Conservation (phyloP, 306 rosid genomes). For the Medicago truncatula region MtrunA17r5.0-ANR NC_053049.1:47643001-47643500, state of each 20-base stretch:
- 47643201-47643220: conserved; percentile 30
- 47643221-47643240: conserved; percentile 17
- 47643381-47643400: not conserved
- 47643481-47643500: too few relatives aligned
- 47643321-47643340: not conserved
- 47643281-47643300: conserved; percentile 26
- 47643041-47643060: conserved; percentile 30
- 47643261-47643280: not conserved
- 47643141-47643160: conserved; percentile 56
- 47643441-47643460: too few relatives aligned
- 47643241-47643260: conserved; percentile 27
- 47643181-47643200: conserved; percentile 48
- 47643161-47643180: conserved; percentile 53
- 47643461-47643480: too few relatives aligned
- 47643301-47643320: conserved; percentile 22
- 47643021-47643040: conserved; percentile 44
- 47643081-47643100: conserved; percentile 37
- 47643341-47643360: conserved; percentile 19
- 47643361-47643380: conserved; percentile 1
- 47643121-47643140: conserved; percentile 55
- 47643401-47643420: not conserved
- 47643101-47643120: conserved; percentile 38
- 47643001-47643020: conserved; percentile 40
- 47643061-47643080: conserved; percentile 40
- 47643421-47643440: too few relatives aligned